Evolutionary conservation across 2,329 filamentous ascomycete genomes (phyloP), one percentile per base, ranked within the genome.

Genomic region (Lomentospora prolificans): DNA sequence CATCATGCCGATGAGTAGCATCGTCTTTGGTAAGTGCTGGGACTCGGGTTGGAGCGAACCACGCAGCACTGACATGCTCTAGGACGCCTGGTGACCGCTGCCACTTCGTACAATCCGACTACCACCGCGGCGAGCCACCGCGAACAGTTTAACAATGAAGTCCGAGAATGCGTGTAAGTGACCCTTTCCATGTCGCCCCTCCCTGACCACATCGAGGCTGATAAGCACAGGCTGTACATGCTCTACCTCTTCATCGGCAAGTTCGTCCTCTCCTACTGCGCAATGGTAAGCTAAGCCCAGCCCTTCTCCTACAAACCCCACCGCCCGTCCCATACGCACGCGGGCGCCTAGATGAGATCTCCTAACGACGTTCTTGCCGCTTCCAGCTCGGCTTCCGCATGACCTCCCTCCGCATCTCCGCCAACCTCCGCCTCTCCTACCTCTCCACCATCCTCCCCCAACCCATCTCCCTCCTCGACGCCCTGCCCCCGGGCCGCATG

Each of bases 381-480:
- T n/a, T n/a, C n/a, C n/a, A n/a, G 69, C 70, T 76, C 58, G 71
- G 69, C 39, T 74, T 80, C 57, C 72, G 77, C 1, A 72, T 76
- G 52, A 75, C 71, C 3, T 72, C 77, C 12, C 69, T 80, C 12
- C 69, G 74, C 1, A 73, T 79, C 4, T 78, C 77, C 8, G 72
- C 76, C 22, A 69, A 71, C 8, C 60, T 81, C 12, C 73, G 78
- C 14, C 67, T 78, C 7, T 67, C 72, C 28, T 81, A 80, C 59
- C 67, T 79, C 22, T 63, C 68, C 14, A 69, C 75, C 0, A 67
- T 80, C 1, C 77, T 81, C 58, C 62, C 65, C 2, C 77, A 77
- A 44, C 74, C 76, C 0, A 70, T 80, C 51, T 72, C 71, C 57
- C 71, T 69, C 7, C 67, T 81, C 14, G 78, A 78, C 56, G 69